Evolutionary conservation across 2,329 filamentous ascomycete genomes (phyloP).

Genomic region (Nakataea oryzae): DNA sequence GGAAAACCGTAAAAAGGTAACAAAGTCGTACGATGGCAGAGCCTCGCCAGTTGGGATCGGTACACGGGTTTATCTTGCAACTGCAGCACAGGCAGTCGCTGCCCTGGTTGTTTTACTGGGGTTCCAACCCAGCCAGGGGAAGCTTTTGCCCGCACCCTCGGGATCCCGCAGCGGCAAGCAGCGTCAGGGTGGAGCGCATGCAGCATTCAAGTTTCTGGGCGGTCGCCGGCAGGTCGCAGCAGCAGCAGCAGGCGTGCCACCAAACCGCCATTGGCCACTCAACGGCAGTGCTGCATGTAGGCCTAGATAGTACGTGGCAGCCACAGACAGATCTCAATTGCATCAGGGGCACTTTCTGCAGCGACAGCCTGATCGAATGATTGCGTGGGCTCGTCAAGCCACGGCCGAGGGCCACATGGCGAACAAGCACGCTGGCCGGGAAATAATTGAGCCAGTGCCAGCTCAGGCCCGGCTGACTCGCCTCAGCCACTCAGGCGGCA

Average conservation of each 20-base stretch:
- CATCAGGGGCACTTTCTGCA: too few relatives aligned
- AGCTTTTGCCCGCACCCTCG: too few relatives aligned
- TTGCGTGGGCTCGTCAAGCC: too few relatives aligned
- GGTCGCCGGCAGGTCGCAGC: background rate
- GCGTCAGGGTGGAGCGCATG: background rate
- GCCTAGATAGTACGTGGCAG: too few relatives aligned
- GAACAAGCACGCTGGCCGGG: too few relatives aligned
- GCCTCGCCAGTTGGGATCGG: background rate
- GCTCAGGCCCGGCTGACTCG: background rate
- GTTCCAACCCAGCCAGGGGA: background rate
- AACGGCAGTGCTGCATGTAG: too few relatives aligned
- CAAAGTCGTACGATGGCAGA: background rate
- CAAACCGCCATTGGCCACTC: too few relatives aligned
- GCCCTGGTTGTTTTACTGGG: background rate
- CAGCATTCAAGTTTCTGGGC: background rate
- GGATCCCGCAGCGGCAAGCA: background rate
- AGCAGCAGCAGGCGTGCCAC: too few relatives aligned
- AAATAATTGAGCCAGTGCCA: background rate
- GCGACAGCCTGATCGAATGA: background rate
- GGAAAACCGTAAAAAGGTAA: too few relatives aligned
- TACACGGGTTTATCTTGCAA: background rate
- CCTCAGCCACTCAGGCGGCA: background rate
- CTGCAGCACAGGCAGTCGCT: background rate
- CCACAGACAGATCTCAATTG: too few relatives aligned
- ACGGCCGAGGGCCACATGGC: too few relatives aligned